Percentiles rank a stretch among this genome's conserved stretches.
phyloP scores from a whole-genome alignment of 768 basidiomycete genomes.

The Mrakia blollopis region DNA sequence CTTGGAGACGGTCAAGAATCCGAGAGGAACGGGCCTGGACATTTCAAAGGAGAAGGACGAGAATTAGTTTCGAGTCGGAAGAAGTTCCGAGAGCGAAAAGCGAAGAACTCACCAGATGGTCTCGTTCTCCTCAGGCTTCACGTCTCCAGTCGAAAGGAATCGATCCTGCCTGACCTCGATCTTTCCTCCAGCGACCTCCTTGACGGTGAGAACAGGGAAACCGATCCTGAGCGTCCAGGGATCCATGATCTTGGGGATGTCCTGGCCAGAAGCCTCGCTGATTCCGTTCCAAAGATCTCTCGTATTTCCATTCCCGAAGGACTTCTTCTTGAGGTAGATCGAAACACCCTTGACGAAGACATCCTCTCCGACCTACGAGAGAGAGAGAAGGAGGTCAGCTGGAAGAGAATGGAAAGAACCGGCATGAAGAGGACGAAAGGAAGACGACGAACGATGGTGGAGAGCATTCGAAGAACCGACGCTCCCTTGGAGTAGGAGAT shows the following conservation, averaged over 20 bases:
- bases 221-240: conserved; percentile 88
- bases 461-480: conserved; percentile 90
- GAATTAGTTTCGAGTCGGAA: not conserved
- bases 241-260: conserved; percentile 76
- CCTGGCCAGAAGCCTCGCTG: conserved; percentile 60
- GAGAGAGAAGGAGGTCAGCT: too few species aligned
- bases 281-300: conserved; percentile 86
- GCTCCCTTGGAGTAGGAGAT: conserved; percentile 77
- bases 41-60: not conserved
- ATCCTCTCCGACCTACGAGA: conserved; percentile 62
- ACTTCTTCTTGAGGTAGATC: conserved; percentile 79
- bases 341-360: conserved; percentile 82
- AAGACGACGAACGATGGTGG: conserved; percentile 53
- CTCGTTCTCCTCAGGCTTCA: conserved; percentile 73
- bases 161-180: conserved; percentile 82
- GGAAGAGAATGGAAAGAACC: too few species aligned
- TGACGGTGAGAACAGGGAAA: conserved; percentile 79
- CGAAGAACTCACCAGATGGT: conserved; percentile 63
- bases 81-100: not conserved
- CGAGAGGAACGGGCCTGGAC: conserved; percentile 72
- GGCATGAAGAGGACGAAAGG: too few species aligned
- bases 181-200: conserved; percentile 60
- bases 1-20: conserved; percentile 59
- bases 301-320: conserved; percentile 79
- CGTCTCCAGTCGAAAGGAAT: conserved; percentile 79